Conservation (phyloP, 2,329 filamentous ascomycete species). For the Colletotrichum nymphaeae region DNA sequence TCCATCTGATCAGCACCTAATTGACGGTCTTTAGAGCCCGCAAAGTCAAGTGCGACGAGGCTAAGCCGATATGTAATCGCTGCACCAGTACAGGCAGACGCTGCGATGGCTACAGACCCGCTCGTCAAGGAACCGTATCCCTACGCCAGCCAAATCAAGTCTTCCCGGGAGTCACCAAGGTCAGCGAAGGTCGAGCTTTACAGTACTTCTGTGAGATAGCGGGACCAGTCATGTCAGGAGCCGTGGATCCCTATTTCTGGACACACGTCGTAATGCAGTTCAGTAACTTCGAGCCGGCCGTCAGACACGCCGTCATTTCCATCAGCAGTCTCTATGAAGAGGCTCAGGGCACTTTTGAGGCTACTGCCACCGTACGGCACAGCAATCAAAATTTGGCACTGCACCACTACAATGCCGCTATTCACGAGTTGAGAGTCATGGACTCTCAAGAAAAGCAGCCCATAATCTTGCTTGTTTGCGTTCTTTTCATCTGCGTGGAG, state of each 20-base stretch:
- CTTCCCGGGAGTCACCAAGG: slow-evolving; percentile 1
- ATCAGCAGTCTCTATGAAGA: slow-evolving; percentile 2
- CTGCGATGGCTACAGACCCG: slow-evolving; percentile 5
- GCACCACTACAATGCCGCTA: slow-evolving; percentile 33
- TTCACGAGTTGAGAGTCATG: slow-evolving; percentile 21
- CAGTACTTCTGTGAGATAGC: slow-evolving; percentile 5
- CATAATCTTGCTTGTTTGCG: slow-evolving; percentile 34
- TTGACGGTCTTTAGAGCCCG: slow-evolving; percentile 53
- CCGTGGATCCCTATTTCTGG: background rate
- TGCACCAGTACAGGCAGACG: slow-evolving; percentile 65
- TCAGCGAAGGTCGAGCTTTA: background rate
- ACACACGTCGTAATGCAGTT: slow-evolving; percentile 8
- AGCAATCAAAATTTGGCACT: background rate
- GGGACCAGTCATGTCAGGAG: background rate
- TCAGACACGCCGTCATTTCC: slow-evolving; percentile 3
- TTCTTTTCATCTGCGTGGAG: slow-evolving; percentile 36
- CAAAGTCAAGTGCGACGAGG: slow-evolving; percentile 68
- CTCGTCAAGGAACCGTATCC: background rate
- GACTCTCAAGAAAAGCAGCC: slow-evolving; percentile 1
- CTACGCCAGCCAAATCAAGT: background rate
- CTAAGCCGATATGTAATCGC: slow-evolving; percentile 61
- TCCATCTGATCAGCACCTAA: background rate
- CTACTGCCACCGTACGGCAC: background rate
- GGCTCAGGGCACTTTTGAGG: background rate
- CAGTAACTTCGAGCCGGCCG: background rate